These are phyloP conservation scores for Penicillium egyptiacum DNA, from an alignment of 495 filamentous ascomycete species.

Conservation along the genomic window DNA sequence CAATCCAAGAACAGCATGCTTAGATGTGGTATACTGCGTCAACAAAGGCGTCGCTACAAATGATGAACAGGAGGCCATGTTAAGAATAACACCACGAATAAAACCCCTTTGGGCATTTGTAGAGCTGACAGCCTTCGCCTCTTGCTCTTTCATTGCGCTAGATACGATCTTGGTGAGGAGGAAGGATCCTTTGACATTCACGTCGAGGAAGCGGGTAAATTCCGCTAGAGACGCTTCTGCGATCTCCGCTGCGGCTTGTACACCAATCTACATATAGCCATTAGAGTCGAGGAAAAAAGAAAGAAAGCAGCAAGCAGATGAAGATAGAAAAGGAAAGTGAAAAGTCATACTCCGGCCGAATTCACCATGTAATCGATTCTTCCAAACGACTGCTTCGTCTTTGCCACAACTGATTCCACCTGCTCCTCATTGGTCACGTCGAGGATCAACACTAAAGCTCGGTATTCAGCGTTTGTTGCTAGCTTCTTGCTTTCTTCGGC, in stretches of 20 bases:
- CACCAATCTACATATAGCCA: not conserved
- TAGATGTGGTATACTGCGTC: slow-evolving; percentile 39
- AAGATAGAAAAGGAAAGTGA: too few species aligned
- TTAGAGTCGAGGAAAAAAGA: too few species aligned
- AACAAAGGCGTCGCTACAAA: slow-evolving; percentile 24
- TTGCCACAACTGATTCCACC: not conserved
- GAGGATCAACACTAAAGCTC: not conserved
- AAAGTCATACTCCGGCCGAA: not conserved
- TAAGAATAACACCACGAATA: slow-evolving; percentile 31
- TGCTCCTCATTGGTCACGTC: not conserved
- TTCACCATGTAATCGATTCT: not conserved
- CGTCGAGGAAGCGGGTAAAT: not conserved
- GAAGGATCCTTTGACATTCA: not conserved
- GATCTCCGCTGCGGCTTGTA: not conserved
- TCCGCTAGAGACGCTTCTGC: not conserved
- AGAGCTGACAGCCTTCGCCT: too few species aligned
- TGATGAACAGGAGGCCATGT: slow-evolving; percentile 39
- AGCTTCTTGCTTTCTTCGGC: not conserved
- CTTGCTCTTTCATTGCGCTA: not conserved
- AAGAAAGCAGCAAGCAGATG: too few species aligned
- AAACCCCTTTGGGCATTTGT: too few species aligned
- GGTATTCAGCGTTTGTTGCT: not conserved
- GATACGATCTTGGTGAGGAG: not conserved
- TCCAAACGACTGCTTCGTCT: not conserved
- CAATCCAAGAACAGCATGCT: slow-evolving; percentile 47